phyloP scores from a whole-genome alignment of 345 rosid species.

The Lepidium sativum region DNA sequence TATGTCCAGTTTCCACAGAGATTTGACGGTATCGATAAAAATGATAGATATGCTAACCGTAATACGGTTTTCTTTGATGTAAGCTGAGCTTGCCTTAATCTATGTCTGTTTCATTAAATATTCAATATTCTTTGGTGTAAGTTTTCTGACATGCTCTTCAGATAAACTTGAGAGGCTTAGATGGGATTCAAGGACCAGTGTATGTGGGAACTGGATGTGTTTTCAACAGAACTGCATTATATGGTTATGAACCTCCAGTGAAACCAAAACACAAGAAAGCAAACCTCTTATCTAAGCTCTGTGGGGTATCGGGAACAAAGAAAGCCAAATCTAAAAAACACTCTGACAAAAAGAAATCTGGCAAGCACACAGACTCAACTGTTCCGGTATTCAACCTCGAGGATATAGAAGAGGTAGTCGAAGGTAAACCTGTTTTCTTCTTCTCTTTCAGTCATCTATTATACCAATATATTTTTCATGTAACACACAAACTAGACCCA shows the following conservation, averaged over 20 bases:
- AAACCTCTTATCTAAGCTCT: constrained; percentile 63
- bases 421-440: constrained; percentile 42
- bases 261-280: constrained; percentile 75
- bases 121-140: neutral
- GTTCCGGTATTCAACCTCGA: constrained; percentile 80
- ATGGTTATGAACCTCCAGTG: constrained; percentile 88
- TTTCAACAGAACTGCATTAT: constrained; percentile 86
- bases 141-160: constrained; percentile 20
- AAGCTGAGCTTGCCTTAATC: constrained; percentile 27
- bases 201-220: constrained; percentile 98
- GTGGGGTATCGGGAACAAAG: constrained; percentile 78
- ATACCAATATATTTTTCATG: neutral
- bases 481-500: neutral
- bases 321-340: constrained; percentile 62
- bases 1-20: constrained; percentile 95
- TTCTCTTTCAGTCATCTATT: neutral
- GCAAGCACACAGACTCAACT: constrained; percentile 71
- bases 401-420: constrained; percentile 93
- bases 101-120: neutral
- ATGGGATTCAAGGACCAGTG: constrained; percentile 98
- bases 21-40: constrained; percentile 87
- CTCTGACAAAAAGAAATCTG: constrained; percentile 69
- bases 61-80: constrained; percentile 95
- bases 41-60: constrained; percentile 84
- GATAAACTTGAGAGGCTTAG: constrained; percentile 95